These are phyloP conservation scores for Lotmaria passim DNA, from an alignment of 208 protist genomes.

Conservation along the genomic window DNA sequence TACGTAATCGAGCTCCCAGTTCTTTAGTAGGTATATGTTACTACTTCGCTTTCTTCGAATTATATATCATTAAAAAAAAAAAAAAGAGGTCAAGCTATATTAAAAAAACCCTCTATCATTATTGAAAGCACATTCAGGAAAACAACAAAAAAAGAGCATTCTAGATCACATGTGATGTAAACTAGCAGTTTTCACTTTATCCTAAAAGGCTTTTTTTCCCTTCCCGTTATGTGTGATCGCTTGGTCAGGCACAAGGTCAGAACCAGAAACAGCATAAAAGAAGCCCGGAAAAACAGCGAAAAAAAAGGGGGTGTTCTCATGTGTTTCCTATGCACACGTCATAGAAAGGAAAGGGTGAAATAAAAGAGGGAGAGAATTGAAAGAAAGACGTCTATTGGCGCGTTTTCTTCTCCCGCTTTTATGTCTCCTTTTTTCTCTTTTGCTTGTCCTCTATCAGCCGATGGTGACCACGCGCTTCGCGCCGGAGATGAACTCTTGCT, in stretches of 20 bases:
- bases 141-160: neutral
- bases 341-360: neutral
- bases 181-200: neutral
- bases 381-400: neutral
- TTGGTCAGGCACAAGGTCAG: neutral
- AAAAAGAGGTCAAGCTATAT: no score
- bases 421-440: neutral
- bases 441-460: neutral
- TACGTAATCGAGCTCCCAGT: neutral
- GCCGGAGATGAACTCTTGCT: slow-evolving; percentile 27
- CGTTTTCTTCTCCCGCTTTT: neutral
- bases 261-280: neutral
- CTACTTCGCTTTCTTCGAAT: neutral
- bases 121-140: no score
- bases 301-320: neutral
- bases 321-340: neutral
- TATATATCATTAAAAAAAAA: neutral
- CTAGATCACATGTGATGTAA: neutral
- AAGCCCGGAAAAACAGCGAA: neutral
- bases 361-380: neutral
- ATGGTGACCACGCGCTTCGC: slow-evolving; percentile 12
- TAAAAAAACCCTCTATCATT: no score
- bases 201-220: no score
- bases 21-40: no score
- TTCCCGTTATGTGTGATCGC: no score